Base-by-base conservation (phyloP, 1,284 basidiomycete species). In the Irpex sp. region DNA sequence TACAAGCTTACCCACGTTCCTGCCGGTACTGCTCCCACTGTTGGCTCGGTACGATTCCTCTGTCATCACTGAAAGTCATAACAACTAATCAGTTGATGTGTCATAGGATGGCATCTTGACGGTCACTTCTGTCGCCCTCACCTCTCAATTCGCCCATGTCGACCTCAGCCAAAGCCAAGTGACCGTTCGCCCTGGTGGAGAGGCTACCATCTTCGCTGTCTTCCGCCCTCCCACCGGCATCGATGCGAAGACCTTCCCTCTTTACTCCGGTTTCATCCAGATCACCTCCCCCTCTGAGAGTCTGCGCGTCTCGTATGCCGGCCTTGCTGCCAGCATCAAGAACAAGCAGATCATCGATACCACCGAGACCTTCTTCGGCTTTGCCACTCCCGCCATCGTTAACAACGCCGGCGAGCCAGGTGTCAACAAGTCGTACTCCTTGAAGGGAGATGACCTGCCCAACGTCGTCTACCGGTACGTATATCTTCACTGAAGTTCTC, bases 251-350 rank as follows among this genome's bases (percentile, higher is more conserved):
- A 79, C 79, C 3, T 81, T 83, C 71, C 86, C 87, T 4, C 78
- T 88, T 52, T 88, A 80, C 75, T 84, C 84, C 51, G 86, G 86
- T 3, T 85, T 82, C 76, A 82, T 88, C 66, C 72, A 84, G 64
- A 76, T 85, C 58, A 72, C 76, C 8, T 78, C 75, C 59, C 70
- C 73, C 11, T 80, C 71, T 1, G 82, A 85, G 63, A 74, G 66
- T 15, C 73, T 76, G 57, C 82, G 83, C 59, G 82, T 83, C 13
- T 74, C 82, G 0, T 86, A 85, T 68, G 71, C 85, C 44, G 83
- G 84, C 4, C 70, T 82, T 5, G 79, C 74, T 11, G 82, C 78
- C 1, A 74, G 78, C 13, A 73, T 85, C 61, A 82, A 78, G 67
- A 73, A 83, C 67, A 79, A 79, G 58, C 75, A 78, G 49, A 78